These are phyloP conservation scores for Globisporangium recalcitrans DNA, from an alignment of 352 stramenopile species.

Conservation along the genomic window DNA sequence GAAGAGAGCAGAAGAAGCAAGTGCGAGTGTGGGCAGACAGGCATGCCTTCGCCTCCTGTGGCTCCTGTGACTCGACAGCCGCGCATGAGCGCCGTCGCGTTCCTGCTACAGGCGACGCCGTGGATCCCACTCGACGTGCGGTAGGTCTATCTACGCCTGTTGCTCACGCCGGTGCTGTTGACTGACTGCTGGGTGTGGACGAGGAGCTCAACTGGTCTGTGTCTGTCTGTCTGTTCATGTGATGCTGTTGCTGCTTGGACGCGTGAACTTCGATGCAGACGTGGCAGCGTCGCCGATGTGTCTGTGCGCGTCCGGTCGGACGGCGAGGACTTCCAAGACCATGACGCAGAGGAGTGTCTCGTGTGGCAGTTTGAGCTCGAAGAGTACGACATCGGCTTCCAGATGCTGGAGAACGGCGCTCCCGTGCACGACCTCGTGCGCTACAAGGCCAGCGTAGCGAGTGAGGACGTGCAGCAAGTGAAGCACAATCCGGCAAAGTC, in stretches of 20 bases:
- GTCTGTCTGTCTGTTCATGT: background rate
- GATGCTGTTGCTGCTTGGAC: background rate
- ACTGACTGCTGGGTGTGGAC: background rate
- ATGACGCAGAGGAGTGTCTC: conserved; percentile 29
- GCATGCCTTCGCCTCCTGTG: background rate
- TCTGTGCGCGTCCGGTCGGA: conserved; percentile 26
- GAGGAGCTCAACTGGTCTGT: background rate
- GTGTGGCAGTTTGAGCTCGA: conserved; percentile 64
- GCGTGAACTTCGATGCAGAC: conserved; percentile 17
- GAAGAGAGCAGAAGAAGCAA: background rate
- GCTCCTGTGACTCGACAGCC: background rate
- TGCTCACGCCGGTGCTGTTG: background rate
- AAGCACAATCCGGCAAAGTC: background rate
- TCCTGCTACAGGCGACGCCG: conserved; percentile 50
- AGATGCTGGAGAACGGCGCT: conserved; percentile 41
- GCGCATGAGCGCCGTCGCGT: conserved; percentile 27
- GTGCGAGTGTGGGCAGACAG: background rate
- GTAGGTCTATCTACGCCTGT: conserved; percentile 10
- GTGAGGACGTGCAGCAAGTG: background rate
- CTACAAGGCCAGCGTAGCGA: conserved; percentile 21
- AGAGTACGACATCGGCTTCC: conserved; percentile 58
- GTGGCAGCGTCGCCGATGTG: conserved; percentile 47
- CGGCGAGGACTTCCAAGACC: conserved; percentile 9
- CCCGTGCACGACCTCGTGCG: conserved; percentile 31
- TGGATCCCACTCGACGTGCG: conserved; percentile 45